These are phyloP conservation scores for Pythium aquatile DNA, from an alignment of 352 stramenopile genomes.

Conservation along the genomic window DNA sequence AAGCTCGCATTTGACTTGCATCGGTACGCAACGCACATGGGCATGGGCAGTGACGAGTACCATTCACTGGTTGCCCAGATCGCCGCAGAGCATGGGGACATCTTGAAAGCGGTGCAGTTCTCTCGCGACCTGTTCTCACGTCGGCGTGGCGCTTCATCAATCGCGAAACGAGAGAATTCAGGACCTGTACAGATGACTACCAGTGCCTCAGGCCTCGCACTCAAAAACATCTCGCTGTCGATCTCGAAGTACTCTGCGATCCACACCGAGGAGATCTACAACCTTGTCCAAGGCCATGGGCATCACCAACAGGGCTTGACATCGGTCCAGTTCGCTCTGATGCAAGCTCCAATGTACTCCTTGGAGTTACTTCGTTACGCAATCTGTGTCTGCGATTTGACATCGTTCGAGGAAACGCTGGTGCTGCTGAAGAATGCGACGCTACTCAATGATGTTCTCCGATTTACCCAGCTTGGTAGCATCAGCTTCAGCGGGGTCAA, in stretches of 20 bases:
- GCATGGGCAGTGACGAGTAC: slow-evolving; percentile 38
- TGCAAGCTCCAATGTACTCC: slow-evolving; percentile 54
- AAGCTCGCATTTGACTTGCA: slow-evolving; percentile 46
- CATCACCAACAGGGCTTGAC: slow-evolving; percentile 13
- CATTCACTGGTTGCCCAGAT: slow-evolving; percentile 37
- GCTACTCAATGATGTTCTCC: slow-evolving; percentile 52
- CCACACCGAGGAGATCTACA: slow-evolving; percentile 59
- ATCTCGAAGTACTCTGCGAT: slow-evolving; percentile 59
- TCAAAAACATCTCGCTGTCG: slow-evolving; percentile 56
- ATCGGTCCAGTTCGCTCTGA: slow-evolving; percentile 34
- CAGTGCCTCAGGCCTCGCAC: slow-evolving; percentile 20
- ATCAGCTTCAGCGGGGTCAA: slow-evolving; percentile 5
- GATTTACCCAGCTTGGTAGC: slow-evolving; percentile 39
- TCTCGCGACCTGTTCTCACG: slow-evolving; percentile 55
- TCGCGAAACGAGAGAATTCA: slow-evolving; percentile 4
- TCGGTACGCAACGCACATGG: slow-evolving; percentile 46
- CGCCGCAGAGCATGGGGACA: slow-evolving; percentile 42
- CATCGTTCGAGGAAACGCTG: slow-evolving; percentile 58
- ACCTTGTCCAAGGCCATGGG: slow-evolving; percentile 17
- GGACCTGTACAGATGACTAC: neutral
- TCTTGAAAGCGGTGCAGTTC: slow-evolving; percentile 51
- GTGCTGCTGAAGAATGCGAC: slow-evolving; percentile 57
- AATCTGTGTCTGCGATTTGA: slow-evolving; percentile 56
- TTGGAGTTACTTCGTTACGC: slow-evolving; percentile 60
- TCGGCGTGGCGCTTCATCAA: slow-evolving; percentile 7